A percentile compares a stretch with the other conserved stretches of the same genome.
phyloP scores from a whole-genome alignment of 2,329 filamentous ascomycete genomes.

The Sarocladium oryzae region DNA sequence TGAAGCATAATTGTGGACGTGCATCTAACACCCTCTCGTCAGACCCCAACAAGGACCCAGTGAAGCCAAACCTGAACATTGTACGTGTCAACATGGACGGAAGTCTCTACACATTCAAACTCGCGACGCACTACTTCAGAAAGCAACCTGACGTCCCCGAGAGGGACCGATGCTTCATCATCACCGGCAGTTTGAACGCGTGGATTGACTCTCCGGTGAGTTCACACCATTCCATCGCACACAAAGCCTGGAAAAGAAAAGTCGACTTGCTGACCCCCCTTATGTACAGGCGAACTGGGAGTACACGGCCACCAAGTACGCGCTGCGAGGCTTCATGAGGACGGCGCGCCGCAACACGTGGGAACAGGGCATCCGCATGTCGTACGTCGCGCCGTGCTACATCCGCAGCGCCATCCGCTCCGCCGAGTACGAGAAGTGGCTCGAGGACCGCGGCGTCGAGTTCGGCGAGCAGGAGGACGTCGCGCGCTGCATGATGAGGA shows the following conservation, averaged over 20 bases:
- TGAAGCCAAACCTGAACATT: constrained; percentile 34
- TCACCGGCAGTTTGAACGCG: constrained; percentile 40
- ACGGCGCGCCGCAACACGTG: constrained; percentile 4
- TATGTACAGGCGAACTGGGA: not conserved
- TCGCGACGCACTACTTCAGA: constrained; percentile 40
- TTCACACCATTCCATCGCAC: not conserved
- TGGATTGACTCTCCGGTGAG: constrained; percentile 37
- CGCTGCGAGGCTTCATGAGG: constrained; percentile 6
- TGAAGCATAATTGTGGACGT: too few relatives aligned
- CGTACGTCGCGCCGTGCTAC: constrained; percentile 39
- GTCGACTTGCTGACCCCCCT: not conserved
- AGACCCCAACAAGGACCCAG: constrained; percentile 16
- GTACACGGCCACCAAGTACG: constrained; percentile 9
- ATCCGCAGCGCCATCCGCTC: constrained; percentile 29
- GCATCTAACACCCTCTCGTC: not conserved
- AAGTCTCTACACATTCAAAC: constrained; percentile 37
- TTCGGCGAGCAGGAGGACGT: constrained; percentile 30
- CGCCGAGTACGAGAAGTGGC: constrained; percentile 33
- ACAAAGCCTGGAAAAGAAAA: too few relatives aligned
- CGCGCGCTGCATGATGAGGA: constrained; percentile 26
- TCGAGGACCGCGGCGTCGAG: constrained; percentile 31
- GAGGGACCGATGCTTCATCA: constrained; percentile 40
- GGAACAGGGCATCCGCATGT: constrained; percentile 38
- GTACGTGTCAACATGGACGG: constrained; percentile 34
- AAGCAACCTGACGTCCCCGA: constrained; percentile 29